phyloP scores from a whole-genome alignment of 306 rosid species.

The Vigna trinervia region DNA sequence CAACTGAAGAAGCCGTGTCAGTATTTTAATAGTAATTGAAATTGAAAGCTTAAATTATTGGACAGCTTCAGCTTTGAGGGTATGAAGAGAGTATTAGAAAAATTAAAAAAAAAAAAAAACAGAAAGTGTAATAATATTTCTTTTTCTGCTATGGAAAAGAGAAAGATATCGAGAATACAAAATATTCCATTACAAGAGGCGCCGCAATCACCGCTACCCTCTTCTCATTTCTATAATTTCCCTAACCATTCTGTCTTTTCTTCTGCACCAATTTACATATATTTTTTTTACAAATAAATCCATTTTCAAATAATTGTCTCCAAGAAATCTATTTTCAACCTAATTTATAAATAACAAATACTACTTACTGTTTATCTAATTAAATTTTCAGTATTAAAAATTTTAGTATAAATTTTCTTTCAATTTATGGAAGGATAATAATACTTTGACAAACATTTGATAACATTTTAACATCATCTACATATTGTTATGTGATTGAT shows the following conservation, averaged over 20 bases:
- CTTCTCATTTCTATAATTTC: conserved; percentile 34
- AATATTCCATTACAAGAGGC: conserved; percentile 41
- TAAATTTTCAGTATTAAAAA: too few species aligned
- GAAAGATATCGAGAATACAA: conserved; percentile 5
- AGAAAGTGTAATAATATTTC: neutral
- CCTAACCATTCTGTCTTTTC: neutral
- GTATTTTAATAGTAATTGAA: neutral
- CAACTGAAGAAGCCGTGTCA: neutral
- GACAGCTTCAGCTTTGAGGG: neutral
- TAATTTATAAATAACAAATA: too few species aligned
- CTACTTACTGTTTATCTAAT: too few species aligned
- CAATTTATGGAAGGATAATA: too few species aligned
- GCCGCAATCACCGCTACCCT: conserved; percentile 50
- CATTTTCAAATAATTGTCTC: too few species aligned
- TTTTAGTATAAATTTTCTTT: too few species aligned
- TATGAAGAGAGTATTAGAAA: neutral
- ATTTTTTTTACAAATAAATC: too few species aligned
- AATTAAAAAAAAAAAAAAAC: neutral
- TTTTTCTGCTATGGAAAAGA: neutral
- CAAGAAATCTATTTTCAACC: too few species aligned
- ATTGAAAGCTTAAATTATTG: conserved; percentile 25
- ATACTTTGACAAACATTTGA: too few species aligned
- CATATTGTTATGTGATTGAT: too few species aligned
- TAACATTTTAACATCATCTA: too few species aligned
- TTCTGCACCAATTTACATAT: neutral